These are phyloP conservation scores for Calonectria montana DNA, from an alignment of 2,329 filamentous ascomycete species.

Conservation along the genomic window DNA sequence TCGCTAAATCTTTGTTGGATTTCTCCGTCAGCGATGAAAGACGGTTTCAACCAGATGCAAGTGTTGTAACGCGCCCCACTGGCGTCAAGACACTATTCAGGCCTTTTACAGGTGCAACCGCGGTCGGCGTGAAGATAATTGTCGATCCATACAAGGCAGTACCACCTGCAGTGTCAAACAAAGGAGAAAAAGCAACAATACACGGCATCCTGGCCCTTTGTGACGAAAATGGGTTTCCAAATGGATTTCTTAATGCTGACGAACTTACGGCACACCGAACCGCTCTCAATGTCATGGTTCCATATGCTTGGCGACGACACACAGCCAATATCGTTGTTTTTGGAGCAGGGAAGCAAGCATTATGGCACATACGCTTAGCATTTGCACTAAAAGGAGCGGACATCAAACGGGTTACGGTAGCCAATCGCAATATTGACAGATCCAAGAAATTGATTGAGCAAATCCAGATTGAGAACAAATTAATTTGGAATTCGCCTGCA, in stretches of 20 bases:
- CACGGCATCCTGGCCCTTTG: slow-evolving; percentile 30
- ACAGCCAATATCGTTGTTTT: slow-evolving; percentile 70
- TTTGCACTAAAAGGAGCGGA: slow-evolving; percentile 59
- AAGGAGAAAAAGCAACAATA: slow-evolving; percentile 10
- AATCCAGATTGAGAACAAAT: slow-evolving; percentile 27
- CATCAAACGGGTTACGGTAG: slow-evolving; percentile 42
- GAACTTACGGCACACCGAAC: slow-evolving; percentile 72
- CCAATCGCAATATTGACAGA: slow-evolving; percentile 41
- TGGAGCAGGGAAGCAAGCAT: slow-evolving; percentile 76
- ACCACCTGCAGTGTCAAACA: background rate
- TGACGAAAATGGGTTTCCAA: slow-evolving; percentile 4
- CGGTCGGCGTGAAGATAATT: slow-evolving; percentile 41
- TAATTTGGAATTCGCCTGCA: slow-evolving; percentile 28
- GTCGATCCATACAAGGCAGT: slow-evolving; percentile 28
- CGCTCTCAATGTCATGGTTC: slow-evolving; percentile 70
- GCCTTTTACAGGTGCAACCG: slow-evolving; percentile 32
- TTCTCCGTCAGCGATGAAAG: slow-evolving; percentile 32
- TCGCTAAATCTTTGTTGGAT: slow-evolving; percentile 28
- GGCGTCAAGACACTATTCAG: slow-evolving; percentile 41
- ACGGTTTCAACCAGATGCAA: slow-evolving; percentile 33
- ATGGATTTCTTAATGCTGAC: background rate
- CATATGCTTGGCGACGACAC: slow-evolving; percentile 57
- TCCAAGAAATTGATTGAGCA: slow-evolving; percentile 16
- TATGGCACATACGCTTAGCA: slow-evolving; percentile 77
- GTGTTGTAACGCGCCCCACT: slow-evolving; percentile 34